Percentiles rank a stretch among this genome's conserved stretches.
Conservation (phyloP, 441 rosid species). For the Mallotus japonicus region DNA sequence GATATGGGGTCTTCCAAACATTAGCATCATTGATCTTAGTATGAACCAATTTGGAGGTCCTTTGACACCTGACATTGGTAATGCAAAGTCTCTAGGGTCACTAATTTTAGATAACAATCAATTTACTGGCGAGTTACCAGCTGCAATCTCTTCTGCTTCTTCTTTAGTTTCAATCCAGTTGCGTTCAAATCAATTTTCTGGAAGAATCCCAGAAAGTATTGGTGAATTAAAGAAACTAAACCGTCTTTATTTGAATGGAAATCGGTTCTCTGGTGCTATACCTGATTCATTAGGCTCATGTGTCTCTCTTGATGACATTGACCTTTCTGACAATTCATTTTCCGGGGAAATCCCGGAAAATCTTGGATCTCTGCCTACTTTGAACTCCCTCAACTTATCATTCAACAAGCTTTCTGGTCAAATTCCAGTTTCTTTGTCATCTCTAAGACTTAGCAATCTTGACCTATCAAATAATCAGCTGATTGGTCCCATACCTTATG, state of each 20-base stretch:
- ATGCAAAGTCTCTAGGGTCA: constrained; percentile 49
- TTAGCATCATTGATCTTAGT: constrained; percentile 55
- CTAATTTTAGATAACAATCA: constrained; percentile 43
- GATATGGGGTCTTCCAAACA: constrained; percentile 77
- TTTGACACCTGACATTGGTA: constrained; percentile 53
- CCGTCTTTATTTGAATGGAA: constrained; percentile 56
- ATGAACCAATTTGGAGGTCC: constrained; percentile 64
- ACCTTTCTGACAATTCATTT: constrained; percentile 60
- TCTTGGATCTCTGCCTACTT: constrained; percentile 58
- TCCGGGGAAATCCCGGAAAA: constrained; percentile 64
- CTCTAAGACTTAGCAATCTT: constrained; percentile 71
- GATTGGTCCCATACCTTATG: constrained; percentile 59
- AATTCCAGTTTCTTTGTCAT: constrained; percentile 69
- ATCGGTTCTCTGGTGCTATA: constrained; percentile 54
- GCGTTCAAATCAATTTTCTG: constrained; percentile 55
- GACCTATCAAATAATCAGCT: constrained; percentile 69
- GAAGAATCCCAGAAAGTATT: constrained; percentile 53
- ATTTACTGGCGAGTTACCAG: constrained; percentile 65
- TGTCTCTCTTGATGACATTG: constrained; percentile 51
- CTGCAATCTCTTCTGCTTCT: constrained; percentile 46
- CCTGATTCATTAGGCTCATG: constrained; percentile 71
- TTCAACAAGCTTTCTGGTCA: constrained; percentile 60
- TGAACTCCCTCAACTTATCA: constrained; percentile 80
- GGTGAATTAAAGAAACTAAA: constrained; percentile 58
- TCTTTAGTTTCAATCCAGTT: constrained; percentile 52